Conservation (phyloP, 345 rosid genomes). For the Gossypium sturtianum region DNA sequence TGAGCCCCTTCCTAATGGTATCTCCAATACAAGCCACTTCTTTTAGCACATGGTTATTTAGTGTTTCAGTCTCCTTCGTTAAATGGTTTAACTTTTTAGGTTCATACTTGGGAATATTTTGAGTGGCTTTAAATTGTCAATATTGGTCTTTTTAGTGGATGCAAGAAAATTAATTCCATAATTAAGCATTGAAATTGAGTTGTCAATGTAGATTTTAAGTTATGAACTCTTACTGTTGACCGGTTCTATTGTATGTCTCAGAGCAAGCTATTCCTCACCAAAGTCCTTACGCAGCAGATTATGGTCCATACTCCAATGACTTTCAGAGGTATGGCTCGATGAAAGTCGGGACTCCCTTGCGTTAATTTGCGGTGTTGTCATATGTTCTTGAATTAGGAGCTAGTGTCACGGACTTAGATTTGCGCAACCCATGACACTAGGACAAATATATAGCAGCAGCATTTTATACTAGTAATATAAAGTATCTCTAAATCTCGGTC, state of each 20-base stretch:
- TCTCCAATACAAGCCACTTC: neutral
- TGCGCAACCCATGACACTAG: neutral
- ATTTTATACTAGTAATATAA: neutral
- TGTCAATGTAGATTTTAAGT: neutral
- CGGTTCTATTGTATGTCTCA: conserved; percentile 24
- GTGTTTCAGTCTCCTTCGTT: neutral
- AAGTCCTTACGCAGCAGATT: conserved; percentile 51
- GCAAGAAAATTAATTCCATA: no score
- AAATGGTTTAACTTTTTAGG: neutral
- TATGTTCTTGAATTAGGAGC: neutral
- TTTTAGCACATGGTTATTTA: neutral
- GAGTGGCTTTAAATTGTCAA: neutral
- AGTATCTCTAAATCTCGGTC: neutral
- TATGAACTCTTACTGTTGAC: neutral
- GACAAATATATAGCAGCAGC: neutral
- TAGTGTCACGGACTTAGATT: neutral
- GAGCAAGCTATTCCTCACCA: conserved; percentile 57
- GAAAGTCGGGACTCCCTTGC: neutral
- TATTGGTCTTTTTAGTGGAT: conserved; percentile 1
- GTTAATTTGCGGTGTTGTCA: no score
- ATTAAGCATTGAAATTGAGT: neutral
- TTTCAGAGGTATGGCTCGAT: conserved; percentile 36
- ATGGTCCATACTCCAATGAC: conserved; percentile 31
- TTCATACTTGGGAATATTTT: neutral
- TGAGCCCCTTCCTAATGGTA: conserved; percentile 55